Percentiles rank a stretch among this genome's conserved stretches.
These are phyloP conservation scores for Grosmannia serpens DNA, from an alignment of 2,329 filamentous ascomycete genomes.

Conservation along the genomic window DNA sequence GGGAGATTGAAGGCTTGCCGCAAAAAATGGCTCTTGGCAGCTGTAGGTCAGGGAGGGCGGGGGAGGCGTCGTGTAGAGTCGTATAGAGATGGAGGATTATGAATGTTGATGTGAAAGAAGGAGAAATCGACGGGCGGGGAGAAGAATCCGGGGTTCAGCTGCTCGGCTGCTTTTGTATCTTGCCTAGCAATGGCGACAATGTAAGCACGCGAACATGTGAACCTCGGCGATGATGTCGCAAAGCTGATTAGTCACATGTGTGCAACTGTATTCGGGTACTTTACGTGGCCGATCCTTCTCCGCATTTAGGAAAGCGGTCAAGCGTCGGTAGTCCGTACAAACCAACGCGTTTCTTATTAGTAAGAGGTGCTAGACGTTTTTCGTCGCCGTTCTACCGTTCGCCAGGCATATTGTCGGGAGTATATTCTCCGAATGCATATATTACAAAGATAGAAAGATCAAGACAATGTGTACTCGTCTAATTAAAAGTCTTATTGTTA, in stretches of 20 bases:
- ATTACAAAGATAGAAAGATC: too few species aligned
- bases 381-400: too few species aligned
- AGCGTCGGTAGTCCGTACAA: background rate
- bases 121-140: background rate
- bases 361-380: too few species aligned
- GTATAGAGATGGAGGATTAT: background rate
- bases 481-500: too few species aligned
- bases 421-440: too few species aligned
- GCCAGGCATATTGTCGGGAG: too few species aligned
- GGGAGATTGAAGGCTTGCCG: too few species aligned
- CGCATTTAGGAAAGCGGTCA: background rate
- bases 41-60: background rate
- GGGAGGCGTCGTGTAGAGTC: background rate
- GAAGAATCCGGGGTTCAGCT: background rate
- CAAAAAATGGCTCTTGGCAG: too few species aligned
- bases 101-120: background rate
- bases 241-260: background rate
- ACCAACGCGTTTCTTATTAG: too few species aligned
- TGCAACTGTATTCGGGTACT: background rate
- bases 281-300: background rate
- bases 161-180: background rate
- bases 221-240: conserved; percentile 5
- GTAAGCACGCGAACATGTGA: conserved; percentile 6
- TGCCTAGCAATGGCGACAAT: background rate
- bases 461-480: too few species aligned